Base-by-base conservation (phyloP, 371 early-diverging fungal genomes). In the Mortierella sp. region DNA sequence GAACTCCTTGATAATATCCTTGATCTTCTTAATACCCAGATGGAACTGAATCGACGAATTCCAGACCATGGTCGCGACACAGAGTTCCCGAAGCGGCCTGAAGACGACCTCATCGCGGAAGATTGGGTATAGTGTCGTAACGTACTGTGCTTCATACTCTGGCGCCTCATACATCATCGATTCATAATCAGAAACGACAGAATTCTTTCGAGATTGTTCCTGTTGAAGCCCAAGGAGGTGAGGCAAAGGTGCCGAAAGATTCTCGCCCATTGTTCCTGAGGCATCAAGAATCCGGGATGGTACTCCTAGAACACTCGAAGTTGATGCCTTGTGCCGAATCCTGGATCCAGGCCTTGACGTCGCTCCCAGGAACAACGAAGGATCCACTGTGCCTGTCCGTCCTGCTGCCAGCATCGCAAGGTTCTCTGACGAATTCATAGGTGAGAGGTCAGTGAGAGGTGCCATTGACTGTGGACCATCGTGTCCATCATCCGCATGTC, bases 11-110 rank as follows among this genome's bases (percentile, higher is more conserved):
- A 85, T 72, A 24, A 85, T 81, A 31, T 85, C 86, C 73, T 85
- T 85, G 68, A 85, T 79, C 60, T 80, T 85, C 55, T 85, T 85
- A 73, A 85, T 76, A 4, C 80, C 86, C 44, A 85, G 58, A 45
- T 85, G 86, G 50, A 85, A 85, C 42, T 85, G 82, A n/a, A 85
- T 82, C 6, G 86, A 85, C 45, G 86, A 85, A 31, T 85, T 85
- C 86, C 86, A 85, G 34, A 79, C 79, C 82, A 85, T 79, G 34
- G 82, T 81, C 26, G 86, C 82, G 11, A 85, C 76, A 54, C 86
- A 85, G n/a, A 85, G 82, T 75, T 85, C 86, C 4, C 86, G 82
- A 4, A 85, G 70, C 45, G 82, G 82, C 28, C 86, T 74, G 50
- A 85, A 85, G 11, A 81, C 77, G 42, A 85, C 82, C 50, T 85